These are phyloP conservation scores for Protomyces gravidus DNA, from an alignment of 1,139 yeast genomes.

Conservation along the genomic window DNA sequence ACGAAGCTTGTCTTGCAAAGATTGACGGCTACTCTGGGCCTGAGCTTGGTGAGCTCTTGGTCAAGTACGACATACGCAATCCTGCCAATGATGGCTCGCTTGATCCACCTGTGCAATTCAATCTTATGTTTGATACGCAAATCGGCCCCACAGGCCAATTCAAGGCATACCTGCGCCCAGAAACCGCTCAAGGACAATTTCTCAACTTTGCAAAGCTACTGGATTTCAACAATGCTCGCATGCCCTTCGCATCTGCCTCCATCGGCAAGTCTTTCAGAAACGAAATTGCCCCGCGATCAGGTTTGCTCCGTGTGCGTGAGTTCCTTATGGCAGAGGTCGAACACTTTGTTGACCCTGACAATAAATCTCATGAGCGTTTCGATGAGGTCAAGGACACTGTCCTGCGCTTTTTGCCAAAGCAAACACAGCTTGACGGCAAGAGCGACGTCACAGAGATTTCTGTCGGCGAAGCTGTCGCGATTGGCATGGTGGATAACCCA, in stretches of 20 bases:
- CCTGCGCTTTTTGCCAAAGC: constrained; percentile 77
- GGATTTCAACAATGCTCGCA: constrained; percentile 90
- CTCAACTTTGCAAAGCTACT: constrained; percentile 87
- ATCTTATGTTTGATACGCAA: constrained; percentile 98
- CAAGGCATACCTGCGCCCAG: constrained; percentile 95
- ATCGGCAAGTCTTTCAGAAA: constrained; percentile 98
- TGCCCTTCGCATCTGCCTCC: constrained; percentile 99
- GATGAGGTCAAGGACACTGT: constrained; percentile 66
- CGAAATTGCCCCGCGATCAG: constrained; percentile 98
- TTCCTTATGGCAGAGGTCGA: constrained; percentile 99
- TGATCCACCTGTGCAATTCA: constrained; percentile 90
- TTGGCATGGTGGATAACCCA: constrained; percentile 90
- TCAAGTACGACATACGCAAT: constrained; percentile 73
- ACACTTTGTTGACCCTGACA: constrained; percentile 90
- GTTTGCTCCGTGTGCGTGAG: constrained; percentile 95
- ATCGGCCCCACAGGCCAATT: constrained; percentile 97
- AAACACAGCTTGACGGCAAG: constrained; percentile 78
- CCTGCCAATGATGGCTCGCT: constrained; percentile 84
- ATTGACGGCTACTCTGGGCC: constrained; percentile 95
- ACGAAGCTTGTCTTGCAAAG: constrained; percentile 75
- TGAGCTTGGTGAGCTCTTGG: constrained; percentile 82
- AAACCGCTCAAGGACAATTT: constrained; percentile 99
- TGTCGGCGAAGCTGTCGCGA: constrained; percentile 81
- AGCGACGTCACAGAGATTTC: constrained; percentile 61
- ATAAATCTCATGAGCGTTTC: constrained; percentile 79